phyloP scores from a whole-genome alignment of 2,329 filamentous ascomycete genomes.

The Trichophyton schoenleinii region DNA sequence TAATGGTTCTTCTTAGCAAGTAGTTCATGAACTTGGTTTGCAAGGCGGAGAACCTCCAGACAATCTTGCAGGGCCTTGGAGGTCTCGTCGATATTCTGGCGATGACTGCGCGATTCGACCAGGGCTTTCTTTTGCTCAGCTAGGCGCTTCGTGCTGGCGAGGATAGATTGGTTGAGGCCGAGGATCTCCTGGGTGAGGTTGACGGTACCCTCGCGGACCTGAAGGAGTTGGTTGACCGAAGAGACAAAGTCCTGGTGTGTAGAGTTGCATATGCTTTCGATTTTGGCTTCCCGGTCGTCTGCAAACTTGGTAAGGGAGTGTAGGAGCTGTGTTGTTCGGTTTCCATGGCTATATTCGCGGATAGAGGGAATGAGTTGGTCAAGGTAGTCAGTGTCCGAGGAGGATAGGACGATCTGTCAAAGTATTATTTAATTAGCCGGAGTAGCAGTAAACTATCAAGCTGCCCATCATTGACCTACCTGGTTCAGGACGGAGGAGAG shows the following conservation, averaged over 20 bases:
- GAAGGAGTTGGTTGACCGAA: conserved; percentile 87
- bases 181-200: conserved; percentile 81
- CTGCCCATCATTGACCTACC: conserved; percentile 16
- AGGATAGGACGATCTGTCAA: conserved; percentile 73
- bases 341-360: conserved; percentile 71
- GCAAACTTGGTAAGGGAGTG: conserved; percentile 72
- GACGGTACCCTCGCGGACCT: conserved; percentile 81
- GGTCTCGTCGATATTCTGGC: conserved; percentile 91
- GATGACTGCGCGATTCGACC: conserved; percentile 80
- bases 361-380: conserved; percentile 91
- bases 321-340: conserved; percentile 59
- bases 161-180: conserved; percentile 84
- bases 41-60: conserved; percentile 77
- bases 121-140: conserved; percentile 89
- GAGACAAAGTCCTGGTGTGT: conserved; percentile 94
- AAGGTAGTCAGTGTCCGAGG: conserved; percentile 84
- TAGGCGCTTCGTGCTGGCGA: conserved; percentile 84
- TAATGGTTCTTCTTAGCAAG: conserved; percentile 92
- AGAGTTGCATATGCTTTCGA: conserved; percentile 85
- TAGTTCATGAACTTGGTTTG: conserved; percentile 88
- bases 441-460: background rate
- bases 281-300: conserved; percentile 74
- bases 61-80: conserved; percentile 81
- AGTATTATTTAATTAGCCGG: background rate
- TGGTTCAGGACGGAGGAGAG: conserved; percentile 30